Evolutionary conservation across 352 stramenopile genomes (phyloP).

Genomic region (Thraustochytrium striatum): DNA sequence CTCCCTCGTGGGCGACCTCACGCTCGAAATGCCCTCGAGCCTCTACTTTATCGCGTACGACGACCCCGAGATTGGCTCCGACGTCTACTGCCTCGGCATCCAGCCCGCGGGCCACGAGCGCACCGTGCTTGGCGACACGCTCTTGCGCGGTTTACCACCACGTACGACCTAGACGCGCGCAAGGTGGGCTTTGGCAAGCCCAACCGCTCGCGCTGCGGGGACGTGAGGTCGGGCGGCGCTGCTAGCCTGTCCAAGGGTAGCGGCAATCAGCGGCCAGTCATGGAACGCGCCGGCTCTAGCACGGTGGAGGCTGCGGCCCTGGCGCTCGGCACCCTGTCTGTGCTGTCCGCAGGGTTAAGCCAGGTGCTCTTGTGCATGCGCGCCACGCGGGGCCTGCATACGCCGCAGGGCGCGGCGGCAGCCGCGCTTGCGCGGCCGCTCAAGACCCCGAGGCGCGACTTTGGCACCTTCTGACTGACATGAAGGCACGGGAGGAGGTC

Average conservation of each 20-base stretch:
- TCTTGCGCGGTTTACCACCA: slow-evolving; percentile 7
- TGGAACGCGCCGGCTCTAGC: neutral
- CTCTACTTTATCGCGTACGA: slow-evolving; percentile 46
- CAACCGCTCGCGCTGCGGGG: neutral
- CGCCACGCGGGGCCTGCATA: neutral
- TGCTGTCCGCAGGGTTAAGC: neutral
- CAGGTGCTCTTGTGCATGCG: neutral
- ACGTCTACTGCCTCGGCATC: slow-evolving; percentile 30
- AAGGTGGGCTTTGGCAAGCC: neutral
- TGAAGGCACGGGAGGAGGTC: neutral
- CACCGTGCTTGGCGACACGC: slow-evolving; percentile 34
- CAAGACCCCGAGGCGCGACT: neutral
- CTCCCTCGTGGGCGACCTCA: neutral
- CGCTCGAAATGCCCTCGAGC: slow-evolving; percentile 1
- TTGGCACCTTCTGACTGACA: neutral
- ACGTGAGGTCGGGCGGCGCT: neutral
- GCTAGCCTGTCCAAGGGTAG: neutral
- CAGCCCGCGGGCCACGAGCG: slow-evolving; percentile 36
- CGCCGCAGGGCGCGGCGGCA: neutral
- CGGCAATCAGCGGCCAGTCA: neutral
- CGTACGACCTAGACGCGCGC: neutral
- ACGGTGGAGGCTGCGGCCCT: neutral
- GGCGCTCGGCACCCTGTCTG: neutral
- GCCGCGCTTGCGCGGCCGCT: too few species aligned
- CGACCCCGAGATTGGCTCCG: neutral